These are phyloP conservation scores for Colletotrichum simmondsii DNA, from an alignment of 2,329 filamentous ascomycete genomes.

Conservation along the genomic window DNA sequence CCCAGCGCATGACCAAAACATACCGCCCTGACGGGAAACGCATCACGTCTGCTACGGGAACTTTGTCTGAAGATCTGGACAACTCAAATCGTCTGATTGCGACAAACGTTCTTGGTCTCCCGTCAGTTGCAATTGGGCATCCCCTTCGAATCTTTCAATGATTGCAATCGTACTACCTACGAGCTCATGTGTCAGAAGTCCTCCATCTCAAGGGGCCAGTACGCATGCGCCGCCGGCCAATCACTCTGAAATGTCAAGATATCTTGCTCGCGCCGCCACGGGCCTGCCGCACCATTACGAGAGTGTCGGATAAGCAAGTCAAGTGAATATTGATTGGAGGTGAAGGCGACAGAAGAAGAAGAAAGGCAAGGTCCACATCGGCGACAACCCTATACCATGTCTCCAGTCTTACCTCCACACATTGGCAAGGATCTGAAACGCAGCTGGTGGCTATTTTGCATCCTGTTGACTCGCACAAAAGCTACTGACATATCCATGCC, in stretches of 20 bases:
- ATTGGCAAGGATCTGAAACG: slow-evolving; percentile 30
- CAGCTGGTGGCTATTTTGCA: neutral
- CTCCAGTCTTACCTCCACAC: slow-evolving; percentile 5
- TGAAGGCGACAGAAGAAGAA: neutral
- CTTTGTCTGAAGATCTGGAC: neutral
- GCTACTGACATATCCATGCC: neutral
- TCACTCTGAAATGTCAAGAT: neutral
- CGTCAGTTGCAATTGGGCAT: neutral
- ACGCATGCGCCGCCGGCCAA: neutral
- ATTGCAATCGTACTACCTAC: neutral
- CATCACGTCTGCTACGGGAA: neutral
- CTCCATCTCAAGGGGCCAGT: neutral
- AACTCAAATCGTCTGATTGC: neutral
- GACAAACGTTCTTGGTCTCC: neutral
- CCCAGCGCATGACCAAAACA: neutral
- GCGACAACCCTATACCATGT: neutral
- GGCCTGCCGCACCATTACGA: neutral
- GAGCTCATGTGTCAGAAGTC: neutral
- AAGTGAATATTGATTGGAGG: neutral
- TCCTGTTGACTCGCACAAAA: neutral
- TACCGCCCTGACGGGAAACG: neutral
- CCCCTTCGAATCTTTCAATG: neutral
- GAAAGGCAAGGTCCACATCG: neutral
- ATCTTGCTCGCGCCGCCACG: neutral
- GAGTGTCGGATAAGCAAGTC: neutral